These are phyloP conservation scores for Acanthamoeba healyi DNA, from an alignment of 208 protist species.

Conservation along the genomic window DNA sequence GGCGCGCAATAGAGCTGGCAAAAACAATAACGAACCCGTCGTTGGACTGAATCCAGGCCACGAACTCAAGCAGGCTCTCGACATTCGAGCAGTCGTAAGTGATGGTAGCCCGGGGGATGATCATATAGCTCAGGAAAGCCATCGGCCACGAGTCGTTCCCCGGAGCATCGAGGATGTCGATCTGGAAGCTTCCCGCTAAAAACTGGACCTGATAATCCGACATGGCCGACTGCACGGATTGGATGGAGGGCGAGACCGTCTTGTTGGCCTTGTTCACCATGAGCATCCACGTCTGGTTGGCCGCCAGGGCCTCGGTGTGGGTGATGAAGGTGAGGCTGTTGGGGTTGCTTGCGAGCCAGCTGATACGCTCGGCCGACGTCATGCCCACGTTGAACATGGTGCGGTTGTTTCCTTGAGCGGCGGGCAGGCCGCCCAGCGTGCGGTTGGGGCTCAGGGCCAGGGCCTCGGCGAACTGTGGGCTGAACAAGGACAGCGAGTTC, in stretches of 20 bases:
- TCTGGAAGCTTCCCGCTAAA: neutral
- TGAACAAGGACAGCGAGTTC: constrained; percentile 21
- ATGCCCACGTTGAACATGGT: neutral
- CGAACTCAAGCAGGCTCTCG: neutral
- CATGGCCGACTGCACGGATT: neutral
- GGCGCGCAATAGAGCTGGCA: too few relatives aligned
- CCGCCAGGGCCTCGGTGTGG: neutral
- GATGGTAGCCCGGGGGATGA: neutral
- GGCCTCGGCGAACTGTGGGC: neutral
- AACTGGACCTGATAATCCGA: neutral
- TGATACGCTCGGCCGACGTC: too few relatives aligned
- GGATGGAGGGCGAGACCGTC: neutral
- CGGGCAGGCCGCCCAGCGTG: neutral
- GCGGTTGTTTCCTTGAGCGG: neutral
- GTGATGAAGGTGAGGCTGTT: neutral
- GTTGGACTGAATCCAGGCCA: constrained; percentile 26
- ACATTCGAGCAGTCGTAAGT: constrained; percentile 8
- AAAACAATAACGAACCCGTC: neutral
- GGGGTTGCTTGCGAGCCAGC: neutral
- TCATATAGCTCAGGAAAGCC: neutral
- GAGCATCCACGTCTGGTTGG: neutral
- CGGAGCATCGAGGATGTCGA: neutral
- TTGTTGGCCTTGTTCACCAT: neutral
- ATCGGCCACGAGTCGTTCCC: constrained; percentile 51
- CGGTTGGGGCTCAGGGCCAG: neutral